phyloP scores from a whole-genome alignment of 78 protist species.

The Tieghemostelium lacteum region DNA sequence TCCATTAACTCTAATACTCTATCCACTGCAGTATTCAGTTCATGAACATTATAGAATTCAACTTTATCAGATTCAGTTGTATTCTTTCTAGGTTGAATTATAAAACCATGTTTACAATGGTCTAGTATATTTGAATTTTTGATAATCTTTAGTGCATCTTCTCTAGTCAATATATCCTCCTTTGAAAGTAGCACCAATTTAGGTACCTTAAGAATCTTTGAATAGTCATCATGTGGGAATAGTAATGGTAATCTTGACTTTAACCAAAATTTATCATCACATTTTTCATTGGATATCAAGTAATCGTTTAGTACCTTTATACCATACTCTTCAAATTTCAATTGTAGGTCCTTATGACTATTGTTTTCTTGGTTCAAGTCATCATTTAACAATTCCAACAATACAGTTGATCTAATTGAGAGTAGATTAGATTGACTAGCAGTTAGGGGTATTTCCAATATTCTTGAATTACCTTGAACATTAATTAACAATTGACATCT shows the following conservation, averaged over 20 bases:
- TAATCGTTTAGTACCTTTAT: constrained; percentile 9
- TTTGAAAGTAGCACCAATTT: neutral
- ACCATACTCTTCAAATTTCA: neutral
- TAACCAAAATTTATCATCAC: constrained; percentile 62
- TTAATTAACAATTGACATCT: constrained; percentile 21
- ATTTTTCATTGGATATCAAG: neutral
- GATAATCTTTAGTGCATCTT: neutral
- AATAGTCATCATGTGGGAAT: neutral
- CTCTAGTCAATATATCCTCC: neutral
- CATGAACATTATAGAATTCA: neutral
- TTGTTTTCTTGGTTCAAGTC: neutral
- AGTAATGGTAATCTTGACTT: constrained; percentile 12
- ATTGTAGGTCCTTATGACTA: neutral
- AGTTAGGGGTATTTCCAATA: neutral
- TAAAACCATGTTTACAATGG: neutral
- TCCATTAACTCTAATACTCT: neutral
- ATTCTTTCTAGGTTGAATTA: constrained; percentile 17
- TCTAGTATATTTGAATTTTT: constrained; percentile 2
- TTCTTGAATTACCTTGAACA: neutral
- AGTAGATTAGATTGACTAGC: neutral
- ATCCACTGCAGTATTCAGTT: neutral
- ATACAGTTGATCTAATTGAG: neutral
- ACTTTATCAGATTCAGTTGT: constrained; percentile 49
- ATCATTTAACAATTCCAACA: constrained; percentile 28
- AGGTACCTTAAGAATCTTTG: neutral